Evolutionary conservation across 2,329 filamentous ascomycete genomes (phyloP), one percentile per base, ranked within the genome.

Genomic region (Calonectria fujianensis): DNA sequence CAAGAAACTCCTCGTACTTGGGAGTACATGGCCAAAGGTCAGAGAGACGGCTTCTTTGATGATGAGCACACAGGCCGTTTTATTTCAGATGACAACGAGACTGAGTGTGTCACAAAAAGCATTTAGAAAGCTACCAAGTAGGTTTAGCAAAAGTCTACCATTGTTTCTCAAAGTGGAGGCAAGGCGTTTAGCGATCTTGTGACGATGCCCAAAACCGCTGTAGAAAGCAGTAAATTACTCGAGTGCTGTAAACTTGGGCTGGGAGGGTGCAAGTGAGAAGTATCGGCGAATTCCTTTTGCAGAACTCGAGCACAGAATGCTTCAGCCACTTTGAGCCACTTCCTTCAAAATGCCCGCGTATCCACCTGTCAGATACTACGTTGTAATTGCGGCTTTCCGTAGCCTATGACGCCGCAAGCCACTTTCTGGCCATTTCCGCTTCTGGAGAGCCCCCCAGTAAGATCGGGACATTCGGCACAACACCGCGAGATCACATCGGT

Each of bases 341-440:
- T 5, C 31, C 31, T 6, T 9, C 7, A 61, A 13, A n/a, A 10
- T 27, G n/a, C 13, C 20, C 54, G 9, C 24, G 29, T 35, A 11
- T 39, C 35, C n/a, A 61, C 4, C 13, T 61, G 67, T 51, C 67
- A 61, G 31, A 69, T 39, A 32, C 67, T 51, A 51, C 41, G 67
- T 69, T 52, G 50, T 39, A 27, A 24, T 69, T 41, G 52, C 14
- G 37, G 51, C n/a, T 24, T 37, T 9, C 27, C 8, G n/a, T 32
- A 24, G 27, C 27, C 13, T 37, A 35, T 69, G 66, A 69, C 27
- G 8, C 13, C 45, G 51, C 11, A 35, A 69, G 66, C 66, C 66
- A 41, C 52, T 3, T 20, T 6, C n/a, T 50, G 35, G 50, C 31
- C 10, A 18, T 29, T 39, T 31, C 13, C 18, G 6, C 27, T 27